phyloP scores from a whole-genome alignment of 495 filamentous ascomycete genomes.

The Penicillium diatomitis region DNA sequence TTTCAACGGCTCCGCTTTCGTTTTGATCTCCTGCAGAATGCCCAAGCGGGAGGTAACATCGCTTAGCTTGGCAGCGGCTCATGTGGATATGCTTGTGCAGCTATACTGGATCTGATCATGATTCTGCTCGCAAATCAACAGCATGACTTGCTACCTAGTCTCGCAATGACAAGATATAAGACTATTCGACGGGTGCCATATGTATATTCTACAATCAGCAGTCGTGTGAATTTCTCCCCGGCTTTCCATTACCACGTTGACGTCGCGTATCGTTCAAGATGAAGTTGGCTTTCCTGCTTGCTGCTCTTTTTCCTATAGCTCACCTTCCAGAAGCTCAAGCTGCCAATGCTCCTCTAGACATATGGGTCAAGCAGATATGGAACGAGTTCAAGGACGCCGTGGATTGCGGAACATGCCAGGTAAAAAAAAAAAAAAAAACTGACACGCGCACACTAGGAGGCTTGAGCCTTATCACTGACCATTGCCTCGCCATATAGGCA shows the following conservation, averaged over 20 bases:
- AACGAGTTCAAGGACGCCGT: constrained; percentile 17
- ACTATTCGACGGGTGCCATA: no score
- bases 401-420: constrained; percentile 14
- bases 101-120: background rate
- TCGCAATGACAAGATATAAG: no score
- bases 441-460: no score
- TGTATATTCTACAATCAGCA: no score
- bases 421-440: background rate
- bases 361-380: constrained; percentile 11
- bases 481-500: constrained; percentile 11
- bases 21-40: no score
- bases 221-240: no score
- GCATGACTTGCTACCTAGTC: no score
- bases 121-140: no score
- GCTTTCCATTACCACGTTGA: no score
- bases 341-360: constrained; percentile 1
- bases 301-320: constrained; percentile 1
- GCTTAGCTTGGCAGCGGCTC: background rate
- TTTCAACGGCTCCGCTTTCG: no score
- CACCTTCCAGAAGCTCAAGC: constrained; percentile 1
- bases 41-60: constrained; percentile 6
- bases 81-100: background rate
- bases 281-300: constrained; percentile 4
- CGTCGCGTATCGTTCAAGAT: background rate
- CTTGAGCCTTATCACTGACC: background rate